A percentile compares a stretch with the other conserved stretches of the same genome.
These are phyloP conservation scores for Lupinus albus DNA, from an alignment of 306 rosid genomes.

Conservation along the genomic window DNA sequence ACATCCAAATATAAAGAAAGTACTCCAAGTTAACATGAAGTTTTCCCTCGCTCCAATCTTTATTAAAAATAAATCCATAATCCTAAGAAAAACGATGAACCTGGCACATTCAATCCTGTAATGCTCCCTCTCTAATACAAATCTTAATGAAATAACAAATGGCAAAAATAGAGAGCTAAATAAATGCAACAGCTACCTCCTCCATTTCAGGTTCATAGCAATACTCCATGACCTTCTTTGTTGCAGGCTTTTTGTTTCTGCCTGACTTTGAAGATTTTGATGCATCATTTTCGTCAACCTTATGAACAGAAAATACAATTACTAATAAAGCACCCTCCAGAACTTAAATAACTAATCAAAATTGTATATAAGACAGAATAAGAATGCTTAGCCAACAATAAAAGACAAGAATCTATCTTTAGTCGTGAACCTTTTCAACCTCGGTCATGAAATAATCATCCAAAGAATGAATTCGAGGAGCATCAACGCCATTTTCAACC, in stretches of 20 bases:
- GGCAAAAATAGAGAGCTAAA: conserved; percentile 25
- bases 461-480: conserved; percentile 96
- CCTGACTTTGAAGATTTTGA: conserved; percentile 71
- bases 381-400: conserved; percentile 6
- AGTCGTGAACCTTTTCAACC: conserved; percentile 81
- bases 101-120: conserved; percentile 5
- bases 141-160: conserved; percentile 14
- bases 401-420: conserved; percentile 20
- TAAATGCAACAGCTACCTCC: conserved; percentile 62
- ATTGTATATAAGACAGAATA: conserved; percentile 13
- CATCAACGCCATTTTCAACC: conserved; percentile 84
- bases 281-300: conserved; percentile 75
- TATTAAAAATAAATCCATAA: not conserved
- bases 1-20: not conserved
- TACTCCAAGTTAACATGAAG: conserved; percentile 1
- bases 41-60: not conserved
- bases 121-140: not conserved
- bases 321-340: conserved; percentile 32
- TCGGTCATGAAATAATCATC: conserved; percentile 97
- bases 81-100: conserved; percentile 19
- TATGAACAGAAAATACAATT: conserved; percentile 34
- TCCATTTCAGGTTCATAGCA: conserved; percentile 99
- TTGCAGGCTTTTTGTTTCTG: conserved; percentile 75
- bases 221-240: conserved; percentile 90
- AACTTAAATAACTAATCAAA: conserved; percentile 24